These are phyloP conservation scores for Flaveria floridana DNA, from an alignment of 140 eudicot genomes.

Conservation along the genomic window DNA sequence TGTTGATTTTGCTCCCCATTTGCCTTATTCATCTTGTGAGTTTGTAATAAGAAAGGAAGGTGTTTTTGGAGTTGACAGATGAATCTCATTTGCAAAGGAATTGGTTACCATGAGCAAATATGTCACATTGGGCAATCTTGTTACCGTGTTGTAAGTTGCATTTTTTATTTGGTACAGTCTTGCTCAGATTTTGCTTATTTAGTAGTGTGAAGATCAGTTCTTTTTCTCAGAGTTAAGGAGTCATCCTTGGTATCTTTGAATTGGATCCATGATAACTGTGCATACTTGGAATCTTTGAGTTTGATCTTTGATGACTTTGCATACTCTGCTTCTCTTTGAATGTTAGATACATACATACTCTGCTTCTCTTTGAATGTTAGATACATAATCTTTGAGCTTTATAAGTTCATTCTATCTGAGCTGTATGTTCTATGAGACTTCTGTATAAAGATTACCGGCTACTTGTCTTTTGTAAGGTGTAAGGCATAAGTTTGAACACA, in stretches of 20 bases:
- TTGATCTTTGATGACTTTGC: not conserved
- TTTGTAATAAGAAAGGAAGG: slow-evolving; percentile 66
- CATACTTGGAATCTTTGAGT: not conserved
- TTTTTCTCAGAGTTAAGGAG: not conserved
- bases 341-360: slow-evolving; percentile 10
- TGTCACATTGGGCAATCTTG: slow-evolving; percentile 2
- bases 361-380: slow-evolving; percentile 12
- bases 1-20: slow-evolving; percentile 86
- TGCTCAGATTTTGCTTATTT: slow-evolving; percentile 1
- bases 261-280: not conserved
- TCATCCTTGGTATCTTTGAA: slow-evolving; percentile 1
- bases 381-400: slow-evolving; percentile 14
- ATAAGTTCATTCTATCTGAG: not conserved
- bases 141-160: slow-evolving; percentile 10
- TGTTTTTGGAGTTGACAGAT: slow-evolving; percentile 59
- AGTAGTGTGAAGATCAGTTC: not conserved
- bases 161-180: not conserved
- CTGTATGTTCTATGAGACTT: not conserved
- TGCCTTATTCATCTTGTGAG: slow-evolving; percentile 70
- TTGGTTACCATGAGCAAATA: not conserved
- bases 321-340: not conserved
- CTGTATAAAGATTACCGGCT: not conserved
- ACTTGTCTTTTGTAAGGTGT: not conserved
- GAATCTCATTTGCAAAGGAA: slow-evolving; percentile 17
- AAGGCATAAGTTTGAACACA: not conserved